These are phyloP conservation scores for Cladobotryum protrusum DNA, from an alignment of 2,329 filamentous ascomycete genomes.

Conservation along the genomic window DNA sequence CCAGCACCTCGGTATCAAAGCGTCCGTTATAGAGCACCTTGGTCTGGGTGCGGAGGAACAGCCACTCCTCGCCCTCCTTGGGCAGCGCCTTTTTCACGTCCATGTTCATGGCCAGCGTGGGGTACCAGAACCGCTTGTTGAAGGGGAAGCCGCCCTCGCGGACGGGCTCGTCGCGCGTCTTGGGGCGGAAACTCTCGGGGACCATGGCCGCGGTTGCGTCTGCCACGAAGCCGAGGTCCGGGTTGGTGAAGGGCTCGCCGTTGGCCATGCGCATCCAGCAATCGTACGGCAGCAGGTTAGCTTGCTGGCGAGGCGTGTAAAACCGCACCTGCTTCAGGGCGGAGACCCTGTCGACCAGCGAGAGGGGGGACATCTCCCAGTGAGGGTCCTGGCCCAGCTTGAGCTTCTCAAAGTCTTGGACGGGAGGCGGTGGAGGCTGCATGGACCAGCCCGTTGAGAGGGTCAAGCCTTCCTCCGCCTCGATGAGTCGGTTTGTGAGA, in stretches of 20 bases:
- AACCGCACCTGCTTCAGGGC: conserved; percentile 24
- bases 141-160: conserved; percentile 16
- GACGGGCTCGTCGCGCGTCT: conserved; percentile 14
- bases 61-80: conserved; percentile 62
- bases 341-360: conserved; percentile 19
- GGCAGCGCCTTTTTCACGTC: conserved; percentile 72
- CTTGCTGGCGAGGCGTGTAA: conserved; percentile 14
- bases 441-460: conserved; percentile 23
- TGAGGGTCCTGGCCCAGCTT: conserved; percentile 19
- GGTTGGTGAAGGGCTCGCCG: conserved; percentile 57
- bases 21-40: conserved; percentile 65
- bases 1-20: conserved; percentile 66
- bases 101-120: conserved; percentile 67
- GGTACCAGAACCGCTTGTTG: conserved; percentile 58
- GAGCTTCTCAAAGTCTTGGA: conserved; percentile 22
- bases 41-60: conserved; percentile 58
- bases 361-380: conserved; percentile 20
- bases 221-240: conserved; percentile 56
- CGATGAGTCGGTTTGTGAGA: conserved; percentile 32
- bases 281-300: conserved; percentile 17
- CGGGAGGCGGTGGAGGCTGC: conserved; percentile 13
- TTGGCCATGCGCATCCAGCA: conserved; percentile 58
- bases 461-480: conserved; percentile 25
- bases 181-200: conserved; percentile 45
- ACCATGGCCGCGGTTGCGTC: conserved; percentile 62